A percentile compares a stretch with the other conserved stretches of the same genome.
These are phyloP conservation scores for Amphicarpaea edgeworthii DNA, from an alignment of 306 rosid species.

Conservation along the genomic window DNA sequence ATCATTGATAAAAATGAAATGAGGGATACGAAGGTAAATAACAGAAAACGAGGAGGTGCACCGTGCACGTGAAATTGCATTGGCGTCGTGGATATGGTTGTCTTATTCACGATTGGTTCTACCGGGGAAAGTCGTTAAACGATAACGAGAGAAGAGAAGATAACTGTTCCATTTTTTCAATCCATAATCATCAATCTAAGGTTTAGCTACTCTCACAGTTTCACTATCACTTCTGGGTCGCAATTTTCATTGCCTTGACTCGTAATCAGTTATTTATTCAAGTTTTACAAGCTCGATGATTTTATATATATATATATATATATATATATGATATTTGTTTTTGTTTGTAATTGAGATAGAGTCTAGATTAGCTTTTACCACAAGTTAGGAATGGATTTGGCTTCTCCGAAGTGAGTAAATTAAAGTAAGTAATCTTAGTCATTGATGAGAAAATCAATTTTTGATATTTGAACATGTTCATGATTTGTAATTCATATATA, in stretches of 20 bases:
- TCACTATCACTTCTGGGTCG: not conserved
- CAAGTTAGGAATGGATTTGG: not conserved
- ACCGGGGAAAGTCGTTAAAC: not conserved
- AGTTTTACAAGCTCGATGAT: not conserved
- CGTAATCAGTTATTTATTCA: not conserved
- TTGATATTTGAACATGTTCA: not conserved
- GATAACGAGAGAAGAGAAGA: not conserved
- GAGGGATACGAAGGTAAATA: not conserved
- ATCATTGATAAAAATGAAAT: no score
- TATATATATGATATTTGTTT: no score
- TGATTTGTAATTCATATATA: not conserved
- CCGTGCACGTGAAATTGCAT: not conserved
- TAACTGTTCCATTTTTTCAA: constrained; percentile 5
- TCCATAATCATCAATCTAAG: not conserved
- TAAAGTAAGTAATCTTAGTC: not conserved
- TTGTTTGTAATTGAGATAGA: constrained; percentile 8
- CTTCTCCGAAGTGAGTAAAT: not conserved
- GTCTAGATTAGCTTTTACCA: not conserved
- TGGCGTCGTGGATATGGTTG: not conserved
- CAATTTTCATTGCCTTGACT: constrained; percentile 12
- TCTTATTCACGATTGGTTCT: not conserved
- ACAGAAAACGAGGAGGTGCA: not conserved
- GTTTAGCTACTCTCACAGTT: not conserved
- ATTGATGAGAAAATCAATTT: no score
- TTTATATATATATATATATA: no score